Percentiles rank a stretch among this genome's conserved stretches.
Conservation (phyloP, 306 rosid genomes). For the Oemleria cerasiformis region DNA sequence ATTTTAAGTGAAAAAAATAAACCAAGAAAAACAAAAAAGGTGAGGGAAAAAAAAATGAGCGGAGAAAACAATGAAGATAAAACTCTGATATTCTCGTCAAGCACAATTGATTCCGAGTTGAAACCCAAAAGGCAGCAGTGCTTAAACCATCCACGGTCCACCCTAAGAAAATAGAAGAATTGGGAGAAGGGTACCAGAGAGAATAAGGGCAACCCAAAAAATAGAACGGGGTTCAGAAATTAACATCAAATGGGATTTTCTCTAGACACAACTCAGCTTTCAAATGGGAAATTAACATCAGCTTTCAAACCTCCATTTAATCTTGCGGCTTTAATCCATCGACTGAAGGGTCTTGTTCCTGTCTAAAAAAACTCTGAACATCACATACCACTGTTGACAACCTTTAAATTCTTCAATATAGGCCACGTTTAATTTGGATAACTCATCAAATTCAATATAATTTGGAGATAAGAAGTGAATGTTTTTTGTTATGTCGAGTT, state of each 20-base stretch:
- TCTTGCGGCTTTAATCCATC: no score
- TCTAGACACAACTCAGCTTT: no score
- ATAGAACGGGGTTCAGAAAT: neutral
- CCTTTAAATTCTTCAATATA: no score
- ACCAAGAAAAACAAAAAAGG: neutral
- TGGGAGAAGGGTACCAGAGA: neutral
- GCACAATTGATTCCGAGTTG: neutral
- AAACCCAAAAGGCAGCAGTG: slow-evolving; percentile 6
- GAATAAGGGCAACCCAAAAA: neutral
- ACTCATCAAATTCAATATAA: no score
- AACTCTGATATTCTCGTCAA: neutral
- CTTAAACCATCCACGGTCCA: slow-evolving; percentile 6
- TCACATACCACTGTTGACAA: neutral
- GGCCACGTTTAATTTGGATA: no score
- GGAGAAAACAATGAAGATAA: neutral
- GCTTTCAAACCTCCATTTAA: no score
- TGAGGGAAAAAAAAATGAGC: no score
- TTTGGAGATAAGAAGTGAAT: no score
- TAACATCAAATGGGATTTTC: neutral
- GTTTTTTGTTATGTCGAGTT: no score
- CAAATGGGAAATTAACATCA: no score
- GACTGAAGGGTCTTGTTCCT: no score
- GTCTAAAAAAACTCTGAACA: neutral
- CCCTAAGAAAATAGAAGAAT: slow-evolving; percentile 6
- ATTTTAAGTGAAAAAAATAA: neutral